phyloP scores from a whole-genome alignment of 805 yeast genomes.

The Debaryomyces hansenii region DNA sequence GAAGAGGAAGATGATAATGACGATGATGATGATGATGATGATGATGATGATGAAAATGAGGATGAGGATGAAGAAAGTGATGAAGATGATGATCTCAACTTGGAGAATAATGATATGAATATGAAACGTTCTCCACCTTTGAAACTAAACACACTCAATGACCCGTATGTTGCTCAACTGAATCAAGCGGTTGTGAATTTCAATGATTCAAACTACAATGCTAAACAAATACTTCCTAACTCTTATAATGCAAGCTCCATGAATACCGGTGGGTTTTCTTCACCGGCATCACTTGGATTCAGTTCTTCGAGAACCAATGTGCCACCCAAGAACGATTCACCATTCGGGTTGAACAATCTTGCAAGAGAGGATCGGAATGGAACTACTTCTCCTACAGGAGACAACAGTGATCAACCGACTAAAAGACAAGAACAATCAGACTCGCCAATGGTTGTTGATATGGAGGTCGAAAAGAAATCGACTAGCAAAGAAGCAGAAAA shows the following conservation, averaged over 20 bases:
- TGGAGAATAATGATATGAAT: slow-evolving; percentile 6
- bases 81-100: slow-evolving; percentile 33
- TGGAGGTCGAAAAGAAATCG: background rate
- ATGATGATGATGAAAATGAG: slow-evolving; percentile 8
- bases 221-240: slow-evolving; percentile 1
- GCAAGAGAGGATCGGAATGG: slow-evolving; percentile 1
- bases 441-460: background rate
- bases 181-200: background rate
- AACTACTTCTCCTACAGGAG: slow-evolving; percentile 15
- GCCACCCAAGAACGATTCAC: slow-evolving; percentile 17
- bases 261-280: slow-evolving; percentile 14
- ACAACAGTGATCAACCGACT: background rate
- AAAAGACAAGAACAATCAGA: background rate
- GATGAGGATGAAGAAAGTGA: slow-evolving; percentile 31
- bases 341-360: slow-evolving; percentile 14
- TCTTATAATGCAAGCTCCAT: slow-evolving; percentile 4
- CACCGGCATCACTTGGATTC: slow-evolving; percentile 12
- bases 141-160: slow-evolving; percentile 23
- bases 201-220: background rate
- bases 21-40: slow-evolving; percentile 6
- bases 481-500: slow-evolving; percentile 5
- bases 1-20: slow-evolving; percentile 10
- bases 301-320: slow-evolving; percentile 7
- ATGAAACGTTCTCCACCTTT: slow-evolving; percentile 24
- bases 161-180: slow-evolving; percentile 9